Evolutionary conservation across 1,284 basidiomycete species (phyloP).

Genomic region (Tilletia indica): DNA sequence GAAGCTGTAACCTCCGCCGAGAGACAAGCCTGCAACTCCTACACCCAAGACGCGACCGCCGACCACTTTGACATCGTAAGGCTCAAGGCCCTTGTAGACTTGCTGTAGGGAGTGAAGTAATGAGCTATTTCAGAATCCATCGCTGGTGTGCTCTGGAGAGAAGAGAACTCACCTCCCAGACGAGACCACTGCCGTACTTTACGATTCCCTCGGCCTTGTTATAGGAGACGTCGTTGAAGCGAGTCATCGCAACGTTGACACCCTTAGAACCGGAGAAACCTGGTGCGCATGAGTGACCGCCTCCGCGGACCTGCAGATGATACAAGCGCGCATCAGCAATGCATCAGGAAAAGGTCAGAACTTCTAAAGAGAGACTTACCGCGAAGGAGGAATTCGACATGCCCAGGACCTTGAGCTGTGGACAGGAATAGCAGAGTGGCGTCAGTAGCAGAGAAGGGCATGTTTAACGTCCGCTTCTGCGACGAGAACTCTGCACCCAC

Average conservation of each 20-base stretch:
- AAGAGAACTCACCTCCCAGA: constrained; percentile 59
- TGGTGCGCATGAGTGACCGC: constrained; percentile 62
- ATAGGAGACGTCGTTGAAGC: constrained; percentile 61
- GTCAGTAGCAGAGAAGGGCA: background rate
- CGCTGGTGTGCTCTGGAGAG: too few species aligned
- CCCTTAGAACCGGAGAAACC: constrained; percentile 64
- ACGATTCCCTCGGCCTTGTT: constrained; percentile 58
- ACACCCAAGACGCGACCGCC: constrained; percentile 62
- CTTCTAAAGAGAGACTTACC: background rate
- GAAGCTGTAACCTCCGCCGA: constrained; percentile 30
- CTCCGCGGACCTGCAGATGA: constrained; percentile 59
- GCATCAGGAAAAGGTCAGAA: background rate
- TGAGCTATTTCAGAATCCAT: too few species aligned
- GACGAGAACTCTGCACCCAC: constrained; percentile 17
- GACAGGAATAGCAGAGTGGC: background rate
- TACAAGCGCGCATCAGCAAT: background rate
- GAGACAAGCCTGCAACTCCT: constrained; percentile 27
- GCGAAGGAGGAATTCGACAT: background rate
- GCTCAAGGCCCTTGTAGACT: constrained; percentile 62
- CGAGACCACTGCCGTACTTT: constrained; percentile 62
- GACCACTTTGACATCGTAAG: constrained; percentile 61
- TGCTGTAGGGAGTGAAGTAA: constrained; percentile 35
- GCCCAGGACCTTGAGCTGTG: constrained; percentile 25
- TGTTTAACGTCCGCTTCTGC: background rate
- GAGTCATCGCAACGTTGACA: constrained; percentile 64